phyloP scores from a whole-genome alignment of 768 basidiomycete genomes.

The Fomitopsis serialis region DNA sequence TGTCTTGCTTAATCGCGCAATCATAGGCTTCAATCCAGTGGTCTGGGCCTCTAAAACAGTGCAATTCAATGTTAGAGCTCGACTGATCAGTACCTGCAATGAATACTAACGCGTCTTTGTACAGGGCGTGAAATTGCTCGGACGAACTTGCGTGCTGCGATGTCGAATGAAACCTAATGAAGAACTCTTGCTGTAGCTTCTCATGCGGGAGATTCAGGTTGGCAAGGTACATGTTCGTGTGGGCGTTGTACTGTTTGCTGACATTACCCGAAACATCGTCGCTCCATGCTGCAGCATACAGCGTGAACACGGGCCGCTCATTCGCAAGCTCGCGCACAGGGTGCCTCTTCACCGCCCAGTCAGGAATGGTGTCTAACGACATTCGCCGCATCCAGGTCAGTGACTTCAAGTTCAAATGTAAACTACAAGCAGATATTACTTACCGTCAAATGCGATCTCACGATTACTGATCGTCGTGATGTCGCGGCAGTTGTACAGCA shows the following conservation, averaged over 20 bases:
- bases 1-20: slow-evolving; percentile 5
- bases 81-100: slow-evolving; percentile 12
- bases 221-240: slow-evolving; percentile 35
- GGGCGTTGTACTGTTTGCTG: slow-evolving; percentile 42
- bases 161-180: slow-evolving; percentile 34
- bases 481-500: too few relatives aligned
- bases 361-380: background rate
- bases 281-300: slow-evolving; percentile 4
- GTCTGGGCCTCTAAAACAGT: background rate
- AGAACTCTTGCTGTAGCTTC: slow-evolving; percentile 31
- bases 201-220: slow-evolving; percentile 31
- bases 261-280: slow-evolving; percentile 36
- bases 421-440: too few relatives aligned
- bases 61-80: background rate
- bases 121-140: slow-evolving; percentile 34
- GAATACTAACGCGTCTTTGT: slow-evolving; percentile 23
- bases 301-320: slow-evolving; percentile 4
- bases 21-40: slow-evolving; percentile 9
- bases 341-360: background rate
- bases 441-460: background rate
- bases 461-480: too few relatives aligned
- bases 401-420: too few relatives aligned
- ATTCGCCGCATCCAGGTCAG: background rate
- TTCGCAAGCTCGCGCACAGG: slow-evolving; percentile 4
- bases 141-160: slow-evolving; percentile 30